Evolutionary conservation across 345 rosid genomes (phyloP).

Genomic region (Populus deltoides): DNA sequence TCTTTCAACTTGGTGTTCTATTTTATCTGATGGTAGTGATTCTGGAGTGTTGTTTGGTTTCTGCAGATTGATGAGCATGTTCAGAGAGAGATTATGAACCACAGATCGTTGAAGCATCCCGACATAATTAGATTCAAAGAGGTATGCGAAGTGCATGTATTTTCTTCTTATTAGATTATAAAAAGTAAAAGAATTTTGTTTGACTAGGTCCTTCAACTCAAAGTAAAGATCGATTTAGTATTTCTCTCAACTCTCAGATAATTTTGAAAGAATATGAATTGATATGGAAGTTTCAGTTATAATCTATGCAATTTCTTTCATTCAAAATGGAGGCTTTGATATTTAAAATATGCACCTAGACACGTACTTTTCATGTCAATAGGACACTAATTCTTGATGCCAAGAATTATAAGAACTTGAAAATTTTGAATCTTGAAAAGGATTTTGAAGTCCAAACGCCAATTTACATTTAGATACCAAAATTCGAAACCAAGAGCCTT

Average conservation of each 20-base stretch:
- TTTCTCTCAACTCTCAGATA: background rate
- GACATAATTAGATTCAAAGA: constrained; percentile 27
- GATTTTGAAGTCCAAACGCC: background rate
- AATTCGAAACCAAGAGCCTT: background rate
- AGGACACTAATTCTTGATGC: background rate
- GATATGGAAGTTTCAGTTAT: background rate
- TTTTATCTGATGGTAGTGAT: background rate
- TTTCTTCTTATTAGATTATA: background rate
- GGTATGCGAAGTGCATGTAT: background rate
- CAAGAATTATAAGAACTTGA: background rate
- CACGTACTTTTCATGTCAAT: background rate
- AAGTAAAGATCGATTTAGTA: background rate
- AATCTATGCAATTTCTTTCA: background rate
- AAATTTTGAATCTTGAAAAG: background rate
- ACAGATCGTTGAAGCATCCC: constrained; percentile 27
- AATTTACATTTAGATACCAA: background rate
- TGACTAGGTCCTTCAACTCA: background rate
- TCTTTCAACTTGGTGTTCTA: background rate
- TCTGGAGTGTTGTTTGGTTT: background rate
- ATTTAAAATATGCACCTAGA: background rate
- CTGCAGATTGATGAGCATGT: constrained; percentile 28
- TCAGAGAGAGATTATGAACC: constrained; percentile 30
- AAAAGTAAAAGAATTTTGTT: background rate
- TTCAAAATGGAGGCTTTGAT: background rate
- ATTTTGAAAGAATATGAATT: background rate